Evolutionary conservation across 1,284 basidiomycete genomes (phyloP).

Genomic region (Ceratobasidium theobromae): DNA sequence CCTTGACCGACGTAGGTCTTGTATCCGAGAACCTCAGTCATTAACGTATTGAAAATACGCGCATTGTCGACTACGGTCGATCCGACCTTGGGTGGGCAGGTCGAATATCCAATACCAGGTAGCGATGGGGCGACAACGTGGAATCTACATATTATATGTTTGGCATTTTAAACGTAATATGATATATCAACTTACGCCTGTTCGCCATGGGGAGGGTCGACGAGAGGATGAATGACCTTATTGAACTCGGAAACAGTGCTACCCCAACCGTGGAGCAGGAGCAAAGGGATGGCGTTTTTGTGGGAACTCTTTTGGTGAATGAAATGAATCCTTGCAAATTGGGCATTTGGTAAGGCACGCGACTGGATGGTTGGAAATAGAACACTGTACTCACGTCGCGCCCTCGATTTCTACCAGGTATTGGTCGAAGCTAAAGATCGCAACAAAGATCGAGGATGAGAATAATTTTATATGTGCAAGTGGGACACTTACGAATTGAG

Average conservation of each 20-base stretch:
- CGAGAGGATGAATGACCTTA: slow-evolving; percentile 38
- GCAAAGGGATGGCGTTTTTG: slow-evolving; percentile 38
- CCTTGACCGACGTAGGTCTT: slow-evolving; percentile 39
- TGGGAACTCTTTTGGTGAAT: slow-evolving; percentile 37
- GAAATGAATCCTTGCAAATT: slow-evolving; percentile 37
- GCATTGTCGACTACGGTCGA: slow-evolving; percentile 38
- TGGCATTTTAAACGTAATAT: not conserved
- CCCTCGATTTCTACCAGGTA: slow-evolving; percentile 17
- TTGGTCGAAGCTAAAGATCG: slow-evolving; percentile 18
- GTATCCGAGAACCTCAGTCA: slow-evolving; percentile 39
- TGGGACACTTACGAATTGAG: slow-evolving; percentile 19
- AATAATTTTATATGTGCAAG: not conserved
- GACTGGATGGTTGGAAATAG: no score
- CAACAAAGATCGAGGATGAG: not conserved
- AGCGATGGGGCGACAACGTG: slow-evolving; percentile 39
- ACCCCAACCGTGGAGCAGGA: slow-evolving; percentile 39
- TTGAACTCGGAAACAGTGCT: slow-evolving; percentile 41
- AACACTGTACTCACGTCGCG: slow-evolving; percentile 1
- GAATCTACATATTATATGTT: slow-evolving; percentile 34
- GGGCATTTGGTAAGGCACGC: no score
- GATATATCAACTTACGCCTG: slow-evolving; percentile 36
- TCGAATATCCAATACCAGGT: slow-evolving; percentile 39
- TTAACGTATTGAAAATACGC: slow-evolving; percentile 38
- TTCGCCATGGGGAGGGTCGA: slow-evolving; percentile 36
- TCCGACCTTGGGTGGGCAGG: slow-evolving; percentile 36